Evolutionary conservation across 192 early-diverging fungal species (phyloP).

Genomic region (Backusella circina): DNA sequence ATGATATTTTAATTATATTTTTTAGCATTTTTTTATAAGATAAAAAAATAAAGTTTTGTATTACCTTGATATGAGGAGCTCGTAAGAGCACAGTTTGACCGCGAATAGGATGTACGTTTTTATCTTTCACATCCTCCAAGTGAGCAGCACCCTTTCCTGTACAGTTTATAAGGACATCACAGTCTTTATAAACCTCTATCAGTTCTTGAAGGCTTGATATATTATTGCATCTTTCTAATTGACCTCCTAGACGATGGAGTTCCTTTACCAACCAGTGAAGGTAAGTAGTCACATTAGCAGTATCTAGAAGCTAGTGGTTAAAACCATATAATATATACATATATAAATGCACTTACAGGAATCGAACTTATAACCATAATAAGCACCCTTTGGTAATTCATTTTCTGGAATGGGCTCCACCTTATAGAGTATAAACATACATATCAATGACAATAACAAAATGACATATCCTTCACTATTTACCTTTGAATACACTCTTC

Average conservation of each 20-base stretch:
- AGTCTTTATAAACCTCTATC: constrained; percentile 34
- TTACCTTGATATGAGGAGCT: constrained; percentile 67
- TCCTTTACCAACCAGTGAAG: constrained; percentile 56
- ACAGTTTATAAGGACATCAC: constrained; percentile 69
- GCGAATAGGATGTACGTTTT: constrained; percentile 62
- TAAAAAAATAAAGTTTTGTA: constrained; percentile 18
- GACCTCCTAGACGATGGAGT: constrained; percentile 56
- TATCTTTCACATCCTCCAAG: constrained; percentile 78
- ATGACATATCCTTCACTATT: not conserved
- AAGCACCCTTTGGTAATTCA: constrained; percentile 7
- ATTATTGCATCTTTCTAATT: constrained; percentile 23
- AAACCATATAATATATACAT: not conserved
- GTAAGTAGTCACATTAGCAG: constrained; percentile 67
- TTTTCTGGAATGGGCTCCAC: constrained; percentile 8
- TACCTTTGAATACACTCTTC: constrained; percentile 44
- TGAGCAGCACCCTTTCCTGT: constrained; percentile 62
- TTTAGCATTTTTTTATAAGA: not conserved
- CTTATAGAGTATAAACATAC: not conserved
- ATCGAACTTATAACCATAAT: constrained; percentile 23
- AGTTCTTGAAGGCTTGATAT: constrained; percentile 48
- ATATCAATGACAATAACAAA: not conserved
- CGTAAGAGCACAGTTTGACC: constrained; percentile 77
- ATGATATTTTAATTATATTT: not conserved
- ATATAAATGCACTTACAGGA: constrained; percentile 9
- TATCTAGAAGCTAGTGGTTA: constrained; percentile 27